Conservation (phyloP, 306 rosid species). For the Quercus berberidifolia region DNA sequence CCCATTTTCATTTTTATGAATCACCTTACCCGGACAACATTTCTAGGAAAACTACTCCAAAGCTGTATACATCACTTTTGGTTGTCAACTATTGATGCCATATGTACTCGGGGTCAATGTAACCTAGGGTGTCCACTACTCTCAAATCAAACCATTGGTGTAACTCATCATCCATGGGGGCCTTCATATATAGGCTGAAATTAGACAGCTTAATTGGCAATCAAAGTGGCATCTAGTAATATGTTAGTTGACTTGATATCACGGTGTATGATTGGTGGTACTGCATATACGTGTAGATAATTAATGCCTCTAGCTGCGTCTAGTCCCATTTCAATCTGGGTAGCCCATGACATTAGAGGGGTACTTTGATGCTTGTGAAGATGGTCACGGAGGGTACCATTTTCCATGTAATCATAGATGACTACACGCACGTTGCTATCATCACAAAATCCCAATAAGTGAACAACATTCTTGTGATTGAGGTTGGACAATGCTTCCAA, state of each 20-base stretch:
- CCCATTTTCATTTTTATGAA: constrained; percentile 64
- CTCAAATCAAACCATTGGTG: constrained; percentile 35
- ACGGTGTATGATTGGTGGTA: constrained; percentile 64
- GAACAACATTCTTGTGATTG: constrained; percentile 78
- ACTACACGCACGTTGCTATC: constrained; percentile 56
- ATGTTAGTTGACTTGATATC: too few relatives aligned
- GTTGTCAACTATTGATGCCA: constrained; percentile 62
- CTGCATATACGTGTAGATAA: constrained; percentile 53
- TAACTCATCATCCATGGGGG: constrained; percentile 45
- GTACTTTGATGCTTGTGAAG: constrained; percentile 48
- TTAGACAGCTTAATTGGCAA: too few relatives aligned
- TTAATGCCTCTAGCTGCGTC: too few relatives aligned
- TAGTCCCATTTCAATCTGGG: too few relatives aligned
- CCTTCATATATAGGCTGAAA: constrained; percentile 43
- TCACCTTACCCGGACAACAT: constrained; percentile 61
- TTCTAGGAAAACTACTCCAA: constrained; percentile 71
- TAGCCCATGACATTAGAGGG: too few relatives aligned
- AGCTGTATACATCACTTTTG: constrained; percentile 91
- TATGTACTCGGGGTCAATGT: constrained; percentile 86
- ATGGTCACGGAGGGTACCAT: constrained; percentile 35
- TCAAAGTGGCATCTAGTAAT: too few relatives aligned
- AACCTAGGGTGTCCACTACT: constrained; percentile 72
- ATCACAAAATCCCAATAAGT: constrained; percentile 61
- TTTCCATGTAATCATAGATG: constrained; percentile 45
- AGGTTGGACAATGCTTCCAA: too few relatives aligned